These are phyloP conservation scores for Blastomyces gilchristii DNA, from an alignment of 2,329 filamentous ascomycete species.

Conservation along the genomic window DNA sequence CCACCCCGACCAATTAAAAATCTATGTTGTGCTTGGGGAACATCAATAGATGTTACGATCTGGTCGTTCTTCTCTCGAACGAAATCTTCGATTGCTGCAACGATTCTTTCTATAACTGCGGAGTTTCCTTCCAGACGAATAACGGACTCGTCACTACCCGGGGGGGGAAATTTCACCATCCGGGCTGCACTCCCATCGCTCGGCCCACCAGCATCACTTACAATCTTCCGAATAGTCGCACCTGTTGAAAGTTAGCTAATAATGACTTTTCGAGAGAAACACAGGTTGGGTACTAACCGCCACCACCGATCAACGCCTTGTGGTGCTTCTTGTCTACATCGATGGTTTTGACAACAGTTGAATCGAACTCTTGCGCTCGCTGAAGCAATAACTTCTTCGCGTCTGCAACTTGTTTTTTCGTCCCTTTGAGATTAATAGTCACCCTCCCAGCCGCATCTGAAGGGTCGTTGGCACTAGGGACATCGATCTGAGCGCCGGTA, in stretches of 20 bases:
- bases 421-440: conserved; percentile 85
- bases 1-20: conserved; percentile 86
- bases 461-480: conserved; percentile 68
- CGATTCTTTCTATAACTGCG: conserved; percentile 78
- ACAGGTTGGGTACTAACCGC: conserved; percentile 53
- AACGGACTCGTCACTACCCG: conserved; percentile 66
- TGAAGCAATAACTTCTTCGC: conserved; percentile 85
- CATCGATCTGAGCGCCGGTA: conserved; percentile 83
- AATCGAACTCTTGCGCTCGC: conserved; percentile 76
- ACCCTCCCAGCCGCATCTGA: conserved; percentile 56
- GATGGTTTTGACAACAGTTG: conserved; percentile 73
- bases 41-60: conserved; percentile 64
- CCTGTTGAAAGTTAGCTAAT: conserved; percentile 47
- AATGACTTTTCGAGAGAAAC: not conserved
- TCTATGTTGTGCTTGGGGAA: conserved; percentile 82
- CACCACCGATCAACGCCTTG: conserved; percentile 74
- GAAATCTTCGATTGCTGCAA: conserved; percentile 68
- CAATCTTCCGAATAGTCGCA: conserved; percentile 73
- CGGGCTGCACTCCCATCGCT: conserved; percentile 77
- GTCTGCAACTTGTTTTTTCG: conserved; percentile 78
- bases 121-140: conserved; percentile 83
- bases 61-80: conserved; percentile 77
- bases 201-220: conserved; percentile 78
- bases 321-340: conserved; percentile 95
- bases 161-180: conserved; percentile 88